These are phyloP conservation scores for Sporothrix pseudoabietina DNA, from an alignment of 2,329 filamentous ascomycete species.

Conservation along the genomic window DNA sequence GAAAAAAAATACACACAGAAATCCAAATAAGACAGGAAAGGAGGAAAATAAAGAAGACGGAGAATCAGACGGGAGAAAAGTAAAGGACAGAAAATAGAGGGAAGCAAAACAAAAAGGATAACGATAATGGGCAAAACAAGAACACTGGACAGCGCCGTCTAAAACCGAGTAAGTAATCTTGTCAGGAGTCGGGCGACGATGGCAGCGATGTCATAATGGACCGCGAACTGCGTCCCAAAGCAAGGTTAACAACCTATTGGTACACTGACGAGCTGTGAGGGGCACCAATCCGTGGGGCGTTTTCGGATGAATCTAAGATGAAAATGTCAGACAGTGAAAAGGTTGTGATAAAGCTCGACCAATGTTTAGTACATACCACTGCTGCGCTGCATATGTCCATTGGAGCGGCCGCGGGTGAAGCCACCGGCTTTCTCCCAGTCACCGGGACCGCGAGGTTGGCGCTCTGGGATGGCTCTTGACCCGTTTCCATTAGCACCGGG, in stretches of 20 bases:
- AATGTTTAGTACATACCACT: conserved; percentile 51
- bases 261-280: conserved; percentile 12
- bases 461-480: conserved; percentile 52
- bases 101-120: background rate
- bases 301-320: conserved; percentile 1
- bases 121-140: conserved; percentile 1
- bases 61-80: background rate
- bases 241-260: background rate
- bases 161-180: background rate
- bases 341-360: no score
- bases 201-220: background rate
- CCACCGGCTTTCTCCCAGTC: conserved; percentile 59
- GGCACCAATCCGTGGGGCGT: background rate
- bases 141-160: background rate
- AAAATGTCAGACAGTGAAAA: no score
- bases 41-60: conserved; percentile 7
- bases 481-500: conserved; percentile 51
- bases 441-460: conserved; percentile 64
- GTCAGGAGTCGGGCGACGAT: background rate
- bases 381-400: conserved; percentile 63
- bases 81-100: background rate
- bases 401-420: conserved; percentile 59
- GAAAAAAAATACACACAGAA: background rate
- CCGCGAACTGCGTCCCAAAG: background rate
- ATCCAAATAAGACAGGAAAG: background rate